phyloP scores from a whole-genome alignment of 176 grass and related monocot genomes.

The Zea mays region Zm-B73-REFERENCE-NAM-5.0 NC_050097.1:51924001-51924500 shows the following conservation, averaged over 20 bases:
- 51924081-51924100: background rate
- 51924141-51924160: too few species aligned
- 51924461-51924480: background rate
- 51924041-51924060: background rate
- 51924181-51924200: too few species aligned
- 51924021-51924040: background rate
- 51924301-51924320: background rate
- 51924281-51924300: background rate
- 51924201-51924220: too few species aligned
- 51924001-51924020: background rate
- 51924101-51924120: too few species aligned
- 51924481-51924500: background rate
- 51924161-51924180: too few species aligned
- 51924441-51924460: background rate
- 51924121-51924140: too few species aligned
- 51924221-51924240: too few species aligned
- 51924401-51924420: background rate
- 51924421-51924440: background rate
- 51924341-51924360: conserved; percentile 3
- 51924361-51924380: too few species aligned
- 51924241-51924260: too few species aligned
- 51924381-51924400: background rate
- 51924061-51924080: background rate
- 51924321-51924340: background rate
- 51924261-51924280: background rate